Evolutionary conservation across 257 asterid genomes (phyloP), one percentile per base, ranked within the genome.

Genomic region (Fraxinus anomala): DNA sequence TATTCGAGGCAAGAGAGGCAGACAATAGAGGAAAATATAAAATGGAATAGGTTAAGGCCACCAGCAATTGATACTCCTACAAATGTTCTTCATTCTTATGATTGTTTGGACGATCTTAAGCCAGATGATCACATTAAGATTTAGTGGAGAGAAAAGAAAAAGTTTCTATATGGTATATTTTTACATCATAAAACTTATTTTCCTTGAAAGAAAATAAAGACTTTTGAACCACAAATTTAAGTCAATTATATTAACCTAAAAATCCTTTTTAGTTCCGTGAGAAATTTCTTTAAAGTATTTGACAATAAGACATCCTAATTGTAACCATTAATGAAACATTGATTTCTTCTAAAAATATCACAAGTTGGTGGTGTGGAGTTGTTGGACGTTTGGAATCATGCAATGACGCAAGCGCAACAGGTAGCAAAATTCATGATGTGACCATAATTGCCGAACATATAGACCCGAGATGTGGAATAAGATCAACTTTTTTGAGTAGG

Each of bases 301-400:
- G 73, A 72, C 13, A 83, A 16, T 79, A 75, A 34, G 78, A 72
- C 33, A 10, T 23, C 79, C 59, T 79, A 81, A 73, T 85, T 80
- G 87, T 72, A 73, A 0, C 33, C 77, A 80, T 88, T 77, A 85
- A 83, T 83, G 85, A 42, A 67, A 59, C 73, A 73, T 67, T 76
- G 63, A 7, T 13, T 59, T 51, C 51, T 37, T 80, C 30, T 68
- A 75, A 72, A 80, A 12, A 80, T 56, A 63, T 82, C 68, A 75
- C 91, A 95, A 98, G 99, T 77, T 96, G 99, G 99, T 96, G 99
- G 99, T 96, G 90, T 87, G 99, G 99, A 79, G 96, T 91, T 74
- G 97, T 92, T 84, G 98, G 97, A 21, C 99, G 93, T 84, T 80
- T 88, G 75, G 96, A 92, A 72, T 86, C 91, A 21, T 96, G 99